These are phyloP conservation scores for Xylariales sp. DNA, from an alignment of 2,329 filamentous ascomycete species.

Conservation along the genomic window DNA sequence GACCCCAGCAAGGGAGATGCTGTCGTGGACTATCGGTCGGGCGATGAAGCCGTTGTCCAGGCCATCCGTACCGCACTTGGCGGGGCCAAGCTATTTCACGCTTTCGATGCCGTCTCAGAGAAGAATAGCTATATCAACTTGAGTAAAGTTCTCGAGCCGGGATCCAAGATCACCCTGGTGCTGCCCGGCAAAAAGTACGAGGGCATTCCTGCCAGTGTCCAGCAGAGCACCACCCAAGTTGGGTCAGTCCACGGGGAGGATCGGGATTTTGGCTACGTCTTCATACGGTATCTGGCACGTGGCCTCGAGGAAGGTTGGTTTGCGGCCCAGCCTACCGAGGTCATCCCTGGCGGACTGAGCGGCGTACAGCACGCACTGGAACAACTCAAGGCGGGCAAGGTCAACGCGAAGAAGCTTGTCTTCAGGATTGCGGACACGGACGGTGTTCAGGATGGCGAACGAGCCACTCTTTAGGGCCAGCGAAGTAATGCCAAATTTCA, in stretches of 20 bases:
- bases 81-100: constrained; percentile 39
- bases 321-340: constrained; percentile 30
- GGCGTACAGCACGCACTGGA: constrained; percentile 31
- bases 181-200: constrained; percentile 24
- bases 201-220: constrained; percentile 19
- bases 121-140: constrained; percentile 43
- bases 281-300: constrained; percentile 30
- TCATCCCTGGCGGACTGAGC: constrained; percentile 27
- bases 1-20: constrained; percentile 50
- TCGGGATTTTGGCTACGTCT: constrained; percentile 24
- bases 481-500: too few relatives aligned
- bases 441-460: too few relatives aligned
- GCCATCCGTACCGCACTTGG: constrained; percentile 38
- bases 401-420: constrained; percentile 41
- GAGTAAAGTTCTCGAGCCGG: constrained; percentile 33
- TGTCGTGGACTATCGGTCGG: constrained; percentile 57
- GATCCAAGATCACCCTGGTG: constrained; percentile 33
- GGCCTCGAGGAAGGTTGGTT: constrained; percentile 33
- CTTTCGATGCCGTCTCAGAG: constrained; percentile 55
- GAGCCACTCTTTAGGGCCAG: too few relatives aligned
- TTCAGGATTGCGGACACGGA: constrained; percentile 25
- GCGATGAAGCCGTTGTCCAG: constrained; percentile 45
- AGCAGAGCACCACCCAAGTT: constrained; percentile 14
- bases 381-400: constrained; percentile 27
- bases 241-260: constrained; percentile 14